Evolutionary conservation across 768 basidiomycete species (phyloP).

Genomic region (Amanita molliuscula): DNA sequence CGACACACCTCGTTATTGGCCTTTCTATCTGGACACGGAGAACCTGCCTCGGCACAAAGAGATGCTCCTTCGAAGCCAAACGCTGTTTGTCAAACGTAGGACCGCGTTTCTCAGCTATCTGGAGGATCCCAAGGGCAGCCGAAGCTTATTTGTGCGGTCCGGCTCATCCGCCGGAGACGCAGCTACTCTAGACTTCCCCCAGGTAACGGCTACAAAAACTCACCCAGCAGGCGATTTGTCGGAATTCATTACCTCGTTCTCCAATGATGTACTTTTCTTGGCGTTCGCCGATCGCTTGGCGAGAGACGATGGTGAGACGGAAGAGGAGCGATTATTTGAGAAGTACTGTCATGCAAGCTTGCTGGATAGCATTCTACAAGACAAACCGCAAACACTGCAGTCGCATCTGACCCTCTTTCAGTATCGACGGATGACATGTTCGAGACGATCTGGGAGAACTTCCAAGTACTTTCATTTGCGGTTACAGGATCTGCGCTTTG

Average conservation of each 20-base stretch:
- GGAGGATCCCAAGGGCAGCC: slow-evolving; percentile 88
- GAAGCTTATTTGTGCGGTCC: slow-evolving; percentile 83
- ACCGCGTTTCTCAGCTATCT: slow-evolving; percentile 90
- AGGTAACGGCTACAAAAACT: slow-evolving; percentile 51
- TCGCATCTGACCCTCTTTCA: slow-evolving; percentile 64
- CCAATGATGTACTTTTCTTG: slow-evolving; percentile 70
- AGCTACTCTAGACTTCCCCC: slow-evolving; percentile 79
- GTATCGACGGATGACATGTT: slow-evolving; percentile 44
- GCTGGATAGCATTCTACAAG: slow-evolving; percentile 84
- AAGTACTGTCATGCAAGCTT: slow-evolving; percentile 68
- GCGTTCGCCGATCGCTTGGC: slow-evolving; percentile 77
- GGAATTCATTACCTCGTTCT: slow-evolving; percentile 82
- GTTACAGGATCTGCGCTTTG: slow-evolving; percentile 66
- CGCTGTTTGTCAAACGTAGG: slow-evolving; percentile 84
- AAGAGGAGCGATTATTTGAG: slow-evolving; percentile 51
- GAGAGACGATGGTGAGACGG: slow-evolving; percentile 46
- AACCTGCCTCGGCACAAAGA: slow-evolving; percentile 57
- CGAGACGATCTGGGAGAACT: slow-evolving; percentile 26
- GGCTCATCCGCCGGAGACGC: slow-evolving; percentile 79
- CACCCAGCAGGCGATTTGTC: slow-evolving; percentile 68
- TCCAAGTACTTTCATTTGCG: slow-evolving; percentile 48
- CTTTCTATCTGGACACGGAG: slow-evolving; percentile 75
- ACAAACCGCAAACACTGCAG: slow-evolving; percentile 74
- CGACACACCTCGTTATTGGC: slow-evolving; percentile 95
- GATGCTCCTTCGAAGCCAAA: slow-evolving; percentile 64